Evolutionary conservation across 805 yeast species (phyloP).

Genomic region (Wickerhamomyces ciferrii): DNA sequence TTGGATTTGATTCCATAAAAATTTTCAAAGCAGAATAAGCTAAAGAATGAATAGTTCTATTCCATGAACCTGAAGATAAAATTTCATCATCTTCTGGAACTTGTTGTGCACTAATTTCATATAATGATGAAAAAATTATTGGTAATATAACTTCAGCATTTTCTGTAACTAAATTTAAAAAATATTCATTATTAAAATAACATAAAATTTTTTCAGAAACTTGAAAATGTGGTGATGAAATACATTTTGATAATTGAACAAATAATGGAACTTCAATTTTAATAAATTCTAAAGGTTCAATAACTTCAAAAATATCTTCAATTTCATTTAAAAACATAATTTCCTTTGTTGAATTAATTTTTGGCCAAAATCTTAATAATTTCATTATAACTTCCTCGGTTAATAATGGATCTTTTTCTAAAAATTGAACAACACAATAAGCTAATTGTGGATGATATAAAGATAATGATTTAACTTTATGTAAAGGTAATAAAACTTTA

Average conservation of each 20-base stretch:
- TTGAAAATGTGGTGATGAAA: conserved; percentile 93
- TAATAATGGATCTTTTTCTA: conserved; percentile 87
- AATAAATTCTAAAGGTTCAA: conserved; percentile 88
- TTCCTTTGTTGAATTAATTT: conserved; percentile 90
- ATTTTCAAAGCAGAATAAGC: conserved; percentile 88
- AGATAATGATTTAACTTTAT: conserved; percentile 83
- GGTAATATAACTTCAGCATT: conserved; percentile 91
- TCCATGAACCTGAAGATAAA: conserved; percentile 68
- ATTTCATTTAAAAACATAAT: conserved; percentile 93
- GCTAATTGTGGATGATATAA: conserved; percentile 96
- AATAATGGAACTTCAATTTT: conserved; percentile 90
- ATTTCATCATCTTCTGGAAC: conserved; percentile 20
- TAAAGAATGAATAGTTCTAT: conserved; percentile 84
- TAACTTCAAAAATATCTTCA: conserved; percentile 94
- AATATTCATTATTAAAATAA: conserved; percentile 93
- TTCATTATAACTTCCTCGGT: conserved; percentile 98
- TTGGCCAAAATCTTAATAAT: conserved; percentile 92
- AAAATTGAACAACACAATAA: conserved; percentile 92
- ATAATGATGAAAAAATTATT: conserved; percentile 83
- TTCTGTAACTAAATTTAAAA: conserved; percentile 84
- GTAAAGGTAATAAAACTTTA: conserved; percentile 85
- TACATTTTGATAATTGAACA: conserved; percentile 91
- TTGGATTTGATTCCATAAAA: conserved; percentile 87
- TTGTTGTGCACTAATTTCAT: conserved; percentile 57
- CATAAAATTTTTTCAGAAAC: conserved; percentile 93